phyloP scores from a whole-genome alignment of 768 basidiomycete genomes.

The Psilocybe tampanensis region DNA sequence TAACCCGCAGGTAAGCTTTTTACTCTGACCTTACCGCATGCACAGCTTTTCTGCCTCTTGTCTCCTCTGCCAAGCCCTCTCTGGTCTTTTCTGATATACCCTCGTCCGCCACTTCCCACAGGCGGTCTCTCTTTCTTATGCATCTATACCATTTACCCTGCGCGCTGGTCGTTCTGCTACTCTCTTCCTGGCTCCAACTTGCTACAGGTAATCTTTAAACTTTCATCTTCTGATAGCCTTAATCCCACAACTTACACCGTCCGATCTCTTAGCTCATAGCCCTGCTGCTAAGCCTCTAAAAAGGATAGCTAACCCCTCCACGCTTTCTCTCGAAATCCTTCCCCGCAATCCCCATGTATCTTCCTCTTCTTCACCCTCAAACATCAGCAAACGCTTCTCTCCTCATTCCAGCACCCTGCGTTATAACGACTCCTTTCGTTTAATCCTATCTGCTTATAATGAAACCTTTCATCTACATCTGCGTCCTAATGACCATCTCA shows the following conservation, averaged over 20 bases:
- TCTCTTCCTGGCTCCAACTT: constrained; percentile 33
- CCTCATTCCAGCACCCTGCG: constrained; percentile 51
- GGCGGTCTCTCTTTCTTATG: constrained; percentile 36
- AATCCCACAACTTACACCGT: neutral
- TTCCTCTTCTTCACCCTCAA: constrained; percentile 16
- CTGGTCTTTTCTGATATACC: constrained; percentile 1
- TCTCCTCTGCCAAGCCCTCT: constrained; percentile 11
- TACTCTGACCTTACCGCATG: too few species aligned
- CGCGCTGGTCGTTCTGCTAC: constrained; percentile 50
- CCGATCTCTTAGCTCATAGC: constrained; percentile 44
- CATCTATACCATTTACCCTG: constrained; percentile 29
- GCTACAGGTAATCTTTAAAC: constrained; percentile 31
- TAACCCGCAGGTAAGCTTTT: constrained; percentile 15
- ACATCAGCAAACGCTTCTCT: constrained; percentile 35
- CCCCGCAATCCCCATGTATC: constrained; percentile 40
- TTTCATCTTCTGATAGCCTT: neutral
- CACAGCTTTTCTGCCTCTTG: constrained; percentile 17
- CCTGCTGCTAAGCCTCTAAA: constrained; percentile 48
- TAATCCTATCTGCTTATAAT: constrained; percentile 67
- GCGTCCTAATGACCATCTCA: constrained; percentile 74
- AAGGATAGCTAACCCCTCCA: constrained; percentile 50
- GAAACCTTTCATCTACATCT: constrained; percentile 74
- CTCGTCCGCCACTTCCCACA: constrained; percentile 14
- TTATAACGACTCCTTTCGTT: constrained; percentile 71
- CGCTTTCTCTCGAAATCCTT: constrained; percentile 57